Conservation (phyloP, 257 asterid species). For the Verbascum thapsus region DNA sequence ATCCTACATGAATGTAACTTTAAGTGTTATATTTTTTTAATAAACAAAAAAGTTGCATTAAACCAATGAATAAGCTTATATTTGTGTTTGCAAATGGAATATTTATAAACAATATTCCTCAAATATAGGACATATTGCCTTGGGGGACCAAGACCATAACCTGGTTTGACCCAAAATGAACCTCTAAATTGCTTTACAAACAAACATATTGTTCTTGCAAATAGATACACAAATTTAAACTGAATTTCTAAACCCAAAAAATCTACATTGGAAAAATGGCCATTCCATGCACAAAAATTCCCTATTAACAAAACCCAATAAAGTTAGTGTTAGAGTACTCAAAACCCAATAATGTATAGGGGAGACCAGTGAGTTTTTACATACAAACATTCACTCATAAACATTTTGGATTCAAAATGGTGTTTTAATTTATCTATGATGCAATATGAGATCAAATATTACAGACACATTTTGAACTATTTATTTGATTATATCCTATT, state of each 20-base stretch:
- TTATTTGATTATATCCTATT: too few relatives aligned
- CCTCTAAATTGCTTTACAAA: slow-evolving; percentile 41
- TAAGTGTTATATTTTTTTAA: slow-evolving; percentile 11
- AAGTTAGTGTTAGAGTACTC: slow-evolving; percentile 36
- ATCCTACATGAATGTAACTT: slow-evolving; percentile 19
- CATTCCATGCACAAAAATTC: slow-evolving; percentile 33
- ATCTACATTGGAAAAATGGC: slow-evolving; percentile 41
- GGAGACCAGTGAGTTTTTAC: slow-evolving; percentile 16
- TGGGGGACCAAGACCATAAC: slow-evolving; percentile 49
- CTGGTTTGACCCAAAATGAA: slow-evolving; percentile 48
- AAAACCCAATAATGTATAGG: slow-evolving; percentile 34
- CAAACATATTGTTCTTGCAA: slow-evolving; percentile 51
- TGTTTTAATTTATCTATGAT: too few relatives aligned
- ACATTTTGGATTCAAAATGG: too few relatives aligned
- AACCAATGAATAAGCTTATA: slow-evolving; percentile 28
- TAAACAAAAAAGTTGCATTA: slow-evolving; percentile 33
- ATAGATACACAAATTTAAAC: slow-evolving; percentile 27
- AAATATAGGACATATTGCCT: slow-evolving; percentile 51
- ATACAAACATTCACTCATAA: slow-evolving; percentile 25
- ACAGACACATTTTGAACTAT: too few relatives aligned
- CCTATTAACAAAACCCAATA: slow-evolving; percentile 42
- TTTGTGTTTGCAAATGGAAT: slow-evolving; percentile 20
- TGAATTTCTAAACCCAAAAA: slow-evolving; percentile 40
- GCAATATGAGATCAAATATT: too few relatives aligned
- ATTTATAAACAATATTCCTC: slow-evolving; percentile 37